Conservation (phyloP, 2,329 filamentous ascomycete genomes). For the Biscogniauxia marginata region DNA sequence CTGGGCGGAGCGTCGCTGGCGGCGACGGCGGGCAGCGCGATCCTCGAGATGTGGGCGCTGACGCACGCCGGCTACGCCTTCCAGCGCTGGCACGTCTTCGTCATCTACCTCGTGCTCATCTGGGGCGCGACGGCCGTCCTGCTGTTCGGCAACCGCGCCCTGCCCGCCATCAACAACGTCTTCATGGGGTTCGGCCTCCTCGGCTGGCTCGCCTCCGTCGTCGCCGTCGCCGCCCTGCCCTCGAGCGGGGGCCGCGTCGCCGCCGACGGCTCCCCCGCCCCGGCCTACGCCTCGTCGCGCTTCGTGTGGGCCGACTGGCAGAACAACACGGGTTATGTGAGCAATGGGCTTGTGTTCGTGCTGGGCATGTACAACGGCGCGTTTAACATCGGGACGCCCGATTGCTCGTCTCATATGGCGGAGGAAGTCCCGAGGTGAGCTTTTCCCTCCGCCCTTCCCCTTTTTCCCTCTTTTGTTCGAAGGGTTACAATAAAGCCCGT, state of each 20-base stretch:
- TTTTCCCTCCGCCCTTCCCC: too few species aligned
- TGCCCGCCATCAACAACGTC: slow-evolving; percentile 52
- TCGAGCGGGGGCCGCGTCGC: slow-evolving; percentile 22
- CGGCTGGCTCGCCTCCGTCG: slow-evolving; percentile 53
- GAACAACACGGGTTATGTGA: slow-evolving; percentile 41
- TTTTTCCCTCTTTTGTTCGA: too few species aligned
- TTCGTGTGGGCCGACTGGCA: slow-evolving; percentile 43
- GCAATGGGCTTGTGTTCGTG: slow-evolving; percentile 40
- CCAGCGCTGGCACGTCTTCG: slow-evolving; percentile 43
- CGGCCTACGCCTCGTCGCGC: slow-evolving; percentile 28
- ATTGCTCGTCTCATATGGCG: slow-evolving; percentile 62
- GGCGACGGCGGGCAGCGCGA: slow-evolving; percentile 40
- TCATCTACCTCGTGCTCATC: slow-evolving; percentile 40
- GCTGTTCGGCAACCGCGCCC: slow-evolving; percentile 54
- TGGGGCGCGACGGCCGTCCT: slow-evolving; percentile 40
- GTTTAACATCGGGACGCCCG: slow-evolving; percentile 65
- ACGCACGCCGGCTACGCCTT: slow-evolving; percentile 38
- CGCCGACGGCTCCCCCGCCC: background rate
- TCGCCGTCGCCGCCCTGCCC: slow-evolving; percentile 54
- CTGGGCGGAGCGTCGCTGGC: slow-evolving; percentile 41
- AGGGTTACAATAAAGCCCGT: too few species aligned
- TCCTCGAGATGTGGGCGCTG: slow-evolving; percentile 44
- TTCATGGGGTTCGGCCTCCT: slow-evolving; percentile 51
- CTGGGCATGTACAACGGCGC: slow-evolving; percentile 55
- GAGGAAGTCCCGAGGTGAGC: slow-evolving; percentile 58